phyloP scores from a whole-genome alignment of 2,329 filamentous ascomycete genomes.

The Ophiostoma perfectum region DNA sequence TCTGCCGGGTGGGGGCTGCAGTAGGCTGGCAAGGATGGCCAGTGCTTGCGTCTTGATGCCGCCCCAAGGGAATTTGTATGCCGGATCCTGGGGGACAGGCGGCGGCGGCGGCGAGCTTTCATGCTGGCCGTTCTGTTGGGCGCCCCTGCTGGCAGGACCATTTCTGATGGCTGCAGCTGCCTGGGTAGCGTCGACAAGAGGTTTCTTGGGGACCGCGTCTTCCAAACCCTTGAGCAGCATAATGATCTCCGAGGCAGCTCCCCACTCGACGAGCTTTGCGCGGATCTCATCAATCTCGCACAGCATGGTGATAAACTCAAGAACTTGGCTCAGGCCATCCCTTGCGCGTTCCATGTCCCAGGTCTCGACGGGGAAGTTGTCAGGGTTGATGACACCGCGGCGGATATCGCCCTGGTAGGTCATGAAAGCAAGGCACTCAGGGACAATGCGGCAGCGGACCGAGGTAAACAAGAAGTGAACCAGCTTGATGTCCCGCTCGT shows the following conservation, averaged over 20 bases:
- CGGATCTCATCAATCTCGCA: conserved; percentile 74
- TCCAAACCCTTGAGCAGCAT: conserved; percentile 83
- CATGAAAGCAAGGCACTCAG: conserved; percentile 90
- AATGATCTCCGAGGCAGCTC: conserved; percentile 82
- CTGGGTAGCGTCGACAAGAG: conserved; percentile 46
- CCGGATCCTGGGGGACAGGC: conserved; percentile 55
- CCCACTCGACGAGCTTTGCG: conserved; percentile 82
- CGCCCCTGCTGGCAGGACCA: conserved; percentile 30
- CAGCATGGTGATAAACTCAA: conserved; percentile 87
- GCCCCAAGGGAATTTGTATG: conserved; percentile 59
- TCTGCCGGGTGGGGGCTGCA: conserved; percentile 69
- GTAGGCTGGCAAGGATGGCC: conserved; percentile 78
- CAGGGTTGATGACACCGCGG: conserved; percentile 65
- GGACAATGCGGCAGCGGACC: conserved; percentile 87
- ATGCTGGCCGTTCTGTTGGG: conserved; percentile 29
- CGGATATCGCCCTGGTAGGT: conserved; percentile 88
- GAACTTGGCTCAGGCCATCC: conserved; percentile 87
- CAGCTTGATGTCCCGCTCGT: conserved; percentile 54
- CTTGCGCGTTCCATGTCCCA: conserved; percentile 99
- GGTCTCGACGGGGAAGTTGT: conserved; percentile 87
- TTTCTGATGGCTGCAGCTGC: conserved; percentile 24
- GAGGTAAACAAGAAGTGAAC: conserved; percentile 90
- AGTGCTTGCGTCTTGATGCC: conserved; percentile 90
- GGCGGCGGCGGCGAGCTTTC: conserved; percentile 41
- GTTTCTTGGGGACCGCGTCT: conserved; percentile 77